Evolutionary conservation across 768 basidiomycete species (phyloP).

Genomic region (Cystoderma amianthinum): DNA sequence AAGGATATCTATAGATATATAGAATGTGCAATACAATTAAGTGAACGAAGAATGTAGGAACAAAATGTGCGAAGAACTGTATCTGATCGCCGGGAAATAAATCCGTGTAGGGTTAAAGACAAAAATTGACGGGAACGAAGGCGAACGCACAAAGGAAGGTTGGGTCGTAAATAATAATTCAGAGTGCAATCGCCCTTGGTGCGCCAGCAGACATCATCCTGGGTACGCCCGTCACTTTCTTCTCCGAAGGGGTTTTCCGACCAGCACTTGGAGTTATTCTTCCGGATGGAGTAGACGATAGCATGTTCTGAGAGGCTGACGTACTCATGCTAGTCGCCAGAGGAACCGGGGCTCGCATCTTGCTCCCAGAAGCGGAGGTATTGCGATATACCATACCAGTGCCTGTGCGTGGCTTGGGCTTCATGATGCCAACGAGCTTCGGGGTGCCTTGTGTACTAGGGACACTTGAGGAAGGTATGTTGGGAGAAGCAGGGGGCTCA

Average conservation of each 20-base stretch:
- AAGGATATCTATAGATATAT: too few species aligned
- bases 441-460: background rate
- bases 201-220: background rate
- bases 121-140: too few species aligned
- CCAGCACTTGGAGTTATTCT: background rate
- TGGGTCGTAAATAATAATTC: too few species aligned
- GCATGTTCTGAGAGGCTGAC: background rate
- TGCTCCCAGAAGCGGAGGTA: constrained; percentile 1
- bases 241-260: too few species aligned
- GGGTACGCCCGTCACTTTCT: too few species aligned
- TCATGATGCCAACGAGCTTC: background rate
- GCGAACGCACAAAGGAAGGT: too few species aligned
- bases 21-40: too few species aligned
- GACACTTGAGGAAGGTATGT: too few species aligned
- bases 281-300: background rate
- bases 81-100: too few species aligned
- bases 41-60: too few species aligned
- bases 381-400: constrained; percentile 5
- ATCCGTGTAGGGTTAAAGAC: too few species aligned
- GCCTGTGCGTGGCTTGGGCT: constrained; percentile 3
- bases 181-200: constrained; percentile 3
- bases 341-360: constrained; percentile 1
- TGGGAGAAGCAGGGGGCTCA: background rate
- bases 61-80: too few species aligned
- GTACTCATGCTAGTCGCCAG: background rate